Evolutionary conservation across 2,329 filamentous ascomycete genomes (phyloP), one percentile per base, ranked within the genome.

Genomic region (Didymella pinodella): DNA sequence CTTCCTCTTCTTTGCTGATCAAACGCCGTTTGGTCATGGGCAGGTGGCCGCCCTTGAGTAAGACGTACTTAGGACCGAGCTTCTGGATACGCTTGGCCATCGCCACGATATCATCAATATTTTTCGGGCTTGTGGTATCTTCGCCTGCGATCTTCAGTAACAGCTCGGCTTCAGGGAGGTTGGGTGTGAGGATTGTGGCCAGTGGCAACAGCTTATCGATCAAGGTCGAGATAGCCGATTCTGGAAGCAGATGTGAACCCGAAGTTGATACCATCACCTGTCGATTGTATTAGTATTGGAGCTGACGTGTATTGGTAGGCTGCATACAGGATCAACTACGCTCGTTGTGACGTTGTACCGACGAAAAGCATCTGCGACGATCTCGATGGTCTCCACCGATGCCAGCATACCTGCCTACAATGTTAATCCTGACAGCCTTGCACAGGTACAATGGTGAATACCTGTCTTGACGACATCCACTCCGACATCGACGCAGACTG

Each of bases 381-480:
- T 83, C 58, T 84, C 78, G 60, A 94, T 88, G 0, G 88, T 91
- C 61, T 86, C 86, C 11, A 86, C 84, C 28, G 89, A 91, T 18
- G 90, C 90, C 59, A 96, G 83, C 92, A 96, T 96, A 38, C 92
- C 91, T 94, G 46, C 11, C 50, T 31, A 16, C 3, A 46, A 2
- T 5, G 18, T 53, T 4, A 55, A 68, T 28, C 69, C 64, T 38
- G 7, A 5, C 6, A 6, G 31, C 2, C 1, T 28, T 44, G 22
- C 29, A 18, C 4, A 14, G 22, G 5, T 2, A 34, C 8, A 12
- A 3, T 3, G 40, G 2, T 22, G 12, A 32, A 1, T 65, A 96
- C 93, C 94, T 47, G 92, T 93, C 79, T 97, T 98, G 65, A 98
- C 87, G 46, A 96, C 92, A 81, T 97, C 92, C 3, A 91, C 88